Evolutionary conservation across 371 early-diverging fungal species (phyloP).

Genomic region (Nematocida sp.): DNA sequence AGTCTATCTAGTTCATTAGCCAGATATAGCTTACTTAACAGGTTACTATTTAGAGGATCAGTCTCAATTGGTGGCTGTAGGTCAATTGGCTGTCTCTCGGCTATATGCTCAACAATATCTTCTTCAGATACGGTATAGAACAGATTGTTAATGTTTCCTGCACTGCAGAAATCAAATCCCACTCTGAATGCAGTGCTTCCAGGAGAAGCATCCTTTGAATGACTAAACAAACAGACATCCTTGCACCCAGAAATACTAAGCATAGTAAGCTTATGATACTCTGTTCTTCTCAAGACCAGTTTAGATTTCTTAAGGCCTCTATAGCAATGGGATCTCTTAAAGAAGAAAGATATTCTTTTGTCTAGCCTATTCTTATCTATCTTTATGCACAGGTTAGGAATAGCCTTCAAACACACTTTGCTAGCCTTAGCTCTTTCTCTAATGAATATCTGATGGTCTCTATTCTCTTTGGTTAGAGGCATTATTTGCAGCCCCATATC

Average conservation of each 20-base stretch:
- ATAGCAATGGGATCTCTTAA: neutral
- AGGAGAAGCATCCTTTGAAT: neutral
- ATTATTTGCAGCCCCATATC: neutral
- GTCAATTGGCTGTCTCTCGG: neutral
- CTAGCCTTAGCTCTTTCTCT: neutral
- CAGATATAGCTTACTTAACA: too few species aligned
- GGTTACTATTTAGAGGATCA: too few species aligned
- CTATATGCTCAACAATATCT: neutral
- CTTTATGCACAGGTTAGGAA: neutral
- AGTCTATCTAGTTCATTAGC: too few species aligned
- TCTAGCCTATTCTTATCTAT: neutral
- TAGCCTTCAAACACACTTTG: conserved; percentile 1
- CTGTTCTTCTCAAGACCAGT: neutral
- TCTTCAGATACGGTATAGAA: conserved; percentile 4
- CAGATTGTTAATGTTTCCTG: conserved; percentile 43
- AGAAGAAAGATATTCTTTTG: neutral
- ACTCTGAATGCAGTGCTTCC: neutral
- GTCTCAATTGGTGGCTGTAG: too few species aligned
- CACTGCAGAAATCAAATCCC: neutral
- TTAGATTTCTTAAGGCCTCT: neutral
- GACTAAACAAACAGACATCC: conserved; percentile 14
- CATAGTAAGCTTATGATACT: conserved; percentile 11
- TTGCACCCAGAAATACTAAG: neutral
- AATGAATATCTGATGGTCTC: neutral
- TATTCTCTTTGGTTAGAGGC: neutral